A percentile compares a stretch with the other conserved stretches of the same genome.
Conservation (phyloP, 345 rosid genomes). For the Hypericum androsaemum region DNA sequence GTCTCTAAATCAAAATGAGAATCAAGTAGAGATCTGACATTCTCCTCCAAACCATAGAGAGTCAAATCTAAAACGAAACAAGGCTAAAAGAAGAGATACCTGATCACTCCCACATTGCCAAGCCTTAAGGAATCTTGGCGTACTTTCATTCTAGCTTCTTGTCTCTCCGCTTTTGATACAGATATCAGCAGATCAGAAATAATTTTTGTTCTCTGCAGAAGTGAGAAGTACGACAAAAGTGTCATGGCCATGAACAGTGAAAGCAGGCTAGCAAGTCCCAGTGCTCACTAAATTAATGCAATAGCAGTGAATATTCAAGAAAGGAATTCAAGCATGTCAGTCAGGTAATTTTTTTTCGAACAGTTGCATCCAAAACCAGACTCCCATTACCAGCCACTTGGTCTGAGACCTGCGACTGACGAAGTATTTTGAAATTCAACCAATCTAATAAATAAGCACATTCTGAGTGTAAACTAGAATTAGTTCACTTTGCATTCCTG, state of each 20-base stretch:
- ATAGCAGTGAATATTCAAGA: too few relatives aligned
- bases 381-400: too few relatives aligned
- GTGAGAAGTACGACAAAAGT: constrained; percentile 5
- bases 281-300: background rate
- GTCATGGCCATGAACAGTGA: constrained; percentile 7
- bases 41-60: background rate
- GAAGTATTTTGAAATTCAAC: too few relatives aligned
- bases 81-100: constrained; percentile 35
- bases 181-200: constrained; percentile 92
- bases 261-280: background rate
- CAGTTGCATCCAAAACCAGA: too few relatives aligned
- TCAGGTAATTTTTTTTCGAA: too few relatives aligned
- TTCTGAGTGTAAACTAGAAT: too few relatives aligned
- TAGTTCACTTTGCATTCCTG: too few relatives aligned
- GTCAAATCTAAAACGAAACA: background rate
- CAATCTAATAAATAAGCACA: too few relatives aligned
- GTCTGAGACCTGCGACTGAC: too few relatives aligned
- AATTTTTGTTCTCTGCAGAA: constrained; percentile 71
- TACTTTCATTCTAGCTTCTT: constrained; percentile 93
- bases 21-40: too few relatives aligned
- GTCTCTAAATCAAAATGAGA: too few relatives aligned
- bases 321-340: too few relatives aligned
- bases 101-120: constrained; percentile 93
- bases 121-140: constrained; percentile 93
- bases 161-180: constrained; percentile 93